Evolutionary conservation across 768 basidiomycete species (phyloP), one percentile per base, ranked within the genome.

Genomic region (Trametopsis cervina): DNA sequence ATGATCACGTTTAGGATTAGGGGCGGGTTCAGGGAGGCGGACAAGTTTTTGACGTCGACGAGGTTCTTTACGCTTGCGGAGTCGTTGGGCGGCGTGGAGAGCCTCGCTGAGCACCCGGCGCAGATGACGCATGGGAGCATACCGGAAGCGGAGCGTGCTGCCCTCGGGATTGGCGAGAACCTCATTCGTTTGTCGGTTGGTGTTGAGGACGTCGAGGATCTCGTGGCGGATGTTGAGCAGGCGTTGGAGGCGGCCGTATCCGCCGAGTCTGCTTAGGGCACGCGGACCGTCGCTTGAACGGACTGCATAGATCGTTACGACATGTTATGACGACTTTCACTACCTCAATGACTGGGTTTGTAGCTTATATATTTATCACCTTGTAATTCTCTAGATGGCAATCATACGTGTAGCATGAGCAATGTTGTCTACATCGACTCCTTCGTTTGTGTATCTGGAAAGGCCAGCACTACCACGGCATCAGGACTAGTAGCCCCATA

Each of bases 71-170:
- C 82, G 21, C 72, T 97, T 11, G 94, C 93, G 0, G 93, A 94
- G 74, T 83, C 80, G 21, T 67, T 97, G 4, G 95, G 95, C 1
- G 95, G 93, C 0, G 89, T 96, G 4, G 95, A 98, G 74, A 85
- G 82, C 63, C 67, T 97, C 26, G 87, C 88, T 0, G 93, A 97
- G 64, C 74, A 87, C 39, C 94, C 93, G 0, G 80, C 83, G 38
- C 70, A 72, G 66, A 96, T 96, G 93, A 95, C 91, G 6, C 94
- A 96, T 63, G 83, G 78, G 1, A 77, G 77, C 42, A 80, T 90
- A 41, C 83, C 89, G 0, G 73, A 75, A 21, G 78, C 65, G 1
- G 85, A 89, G 64, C 70, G 90, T 10, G 77, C 70, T 23, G 43
- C 67, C 12, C 67, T 92, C 23, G 93, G 94, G 1, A 90, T 98